Conservation (phyloP, 495 filamentous ascomycete species). For the Lentithecium fluviatile region DNA sequence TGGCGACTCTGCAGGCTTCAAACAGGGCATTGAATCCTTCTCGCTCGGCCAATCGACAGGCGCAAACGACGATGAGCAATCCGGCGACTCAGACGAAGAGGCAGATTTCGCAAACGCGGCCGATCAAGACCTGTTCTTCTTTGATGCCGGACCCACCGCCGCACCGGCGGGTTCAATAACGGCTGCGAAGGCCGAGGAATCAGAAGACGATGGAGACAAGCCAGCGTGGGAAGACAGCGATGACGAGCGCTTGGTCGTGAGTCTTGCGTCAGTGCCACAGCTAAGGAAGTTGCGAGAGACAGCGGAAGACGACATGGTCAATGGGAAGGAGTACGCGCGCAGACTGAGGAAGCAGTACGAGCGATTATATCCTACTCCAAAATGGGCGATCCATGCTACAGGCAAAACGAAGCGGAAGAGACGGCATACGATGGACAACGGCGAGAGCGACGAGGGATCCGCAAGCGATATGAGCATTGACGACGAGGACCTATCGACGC, state of each 20-base stretch:
- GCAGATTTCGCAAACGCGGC: conserved; percentile 50
- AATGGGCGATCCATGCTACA: conserved; percentile 60
- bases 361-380: conserved; percentile 73
- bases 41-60: conserved; percentile 38
- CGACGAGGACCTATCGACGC: conserved; percentile 60
- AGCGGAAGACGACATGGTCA: conserved; percentile 82
- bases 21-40: conserved; percentile 59
- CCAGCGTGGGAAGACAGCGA: conserved; percentile 94
- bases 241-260: conserved; percentile 82
- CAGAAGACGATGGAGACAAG: conserved; percentile 42
- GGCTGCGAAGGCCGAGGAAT: conserved; percentile 40
- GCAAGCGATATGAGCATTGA: conserved; percentile 54
- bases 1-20: conserved; percentile 78
- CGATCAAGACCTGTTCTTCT: conserved; percentile 61
- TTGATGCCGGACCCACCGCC: conserved; percentile 58
- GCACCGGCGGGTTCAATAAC: conserved; percentile 48
- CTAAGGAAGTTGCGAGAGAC: conserved; percentile 76
- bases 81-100: conserved; percentile 41
- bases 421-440: conserved; percentile 13
- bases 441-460: conserved; percentile 24
- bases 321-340: conserved; percentile 77
- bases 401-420: conserved; percentile 30
- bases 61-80: conserved; percentile 31
- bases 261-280: conserved; percentile 67
- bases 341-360: conserved; percentile 73